Evolutionary conservation across 176 grass and related monocot genomes (phyloP).

Genomic region (Olyra latifolia): DNA sequence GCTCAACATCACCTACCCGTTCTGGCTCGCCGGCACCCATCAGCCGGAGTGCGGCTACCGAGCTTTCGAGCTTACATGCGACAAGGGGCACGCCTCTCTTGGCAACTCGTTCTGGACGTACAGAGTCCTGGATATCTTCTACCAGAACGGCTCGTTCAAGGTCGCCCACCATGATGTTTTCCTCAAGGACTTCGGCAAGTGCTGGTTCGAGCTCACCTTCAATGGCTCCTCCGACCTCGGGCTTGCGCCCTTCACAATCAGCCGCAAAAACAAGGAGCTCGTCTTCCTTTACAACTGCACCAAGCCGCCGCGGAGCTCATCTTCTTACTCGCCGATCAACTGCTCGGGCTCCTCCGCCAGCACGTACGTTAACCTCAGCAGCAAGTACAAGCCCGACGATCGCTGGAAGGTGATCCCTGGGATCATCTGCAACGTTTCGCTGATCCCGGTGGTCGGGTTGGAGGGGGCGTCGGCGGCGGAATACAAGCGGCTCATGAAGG

Average conservation of each 20-base stretch:
- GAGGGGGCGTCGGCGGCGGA: not conserved
- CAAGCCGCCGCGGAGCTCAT: too few relatives aligned
- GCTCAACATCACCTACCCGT: slow-evolving; percentile 42
- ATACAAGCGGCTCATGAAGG: slow-evolving; percentile 24
- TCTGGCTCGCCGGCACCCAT: slow-evolving; percentile 46
- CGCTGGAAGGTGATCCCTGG: fast-evolving
- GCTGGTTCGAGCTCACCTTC: not conserved
- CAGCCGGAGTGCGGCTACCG: slow-evolving; percentile 29
- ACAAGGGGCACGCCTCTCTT: not conserved
- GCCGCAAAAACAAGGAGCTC: slow-evolving; percentile 31
- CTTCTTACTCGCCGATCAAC: too few relatives aligned
- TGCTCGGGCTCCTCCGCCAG: not conserved
- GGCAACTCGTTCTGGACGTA: not conserved
- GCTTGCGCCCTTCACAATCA: slow-evolving; percentile 28
- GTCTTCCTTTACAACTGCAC: slow-evolving; percentile 46
- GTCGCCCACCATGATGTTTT: not conserved
- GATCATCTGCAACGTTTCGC: slow-evolving; percentile 26
- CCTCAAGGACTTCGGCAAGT: not conserved
- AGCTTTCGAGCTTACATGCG: slow-evolving; percentile 20
- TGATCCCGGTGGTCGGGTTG: slow-evolving; percentile 34
- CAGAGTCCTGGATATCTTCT: slow-evolving; percentile 20
- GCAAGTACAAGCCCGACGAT: slow-evolving; percentile 9
- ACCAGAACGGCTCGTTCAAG: slow-evolving; percentile 25
- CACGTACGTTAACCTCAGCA: not conserved
- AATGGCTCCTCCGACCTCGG: slow-evolving; percentile 32